Base-by-base conservation (phyloP, 768 basidiomycete species). In the Suillus weaverae region DNA sequence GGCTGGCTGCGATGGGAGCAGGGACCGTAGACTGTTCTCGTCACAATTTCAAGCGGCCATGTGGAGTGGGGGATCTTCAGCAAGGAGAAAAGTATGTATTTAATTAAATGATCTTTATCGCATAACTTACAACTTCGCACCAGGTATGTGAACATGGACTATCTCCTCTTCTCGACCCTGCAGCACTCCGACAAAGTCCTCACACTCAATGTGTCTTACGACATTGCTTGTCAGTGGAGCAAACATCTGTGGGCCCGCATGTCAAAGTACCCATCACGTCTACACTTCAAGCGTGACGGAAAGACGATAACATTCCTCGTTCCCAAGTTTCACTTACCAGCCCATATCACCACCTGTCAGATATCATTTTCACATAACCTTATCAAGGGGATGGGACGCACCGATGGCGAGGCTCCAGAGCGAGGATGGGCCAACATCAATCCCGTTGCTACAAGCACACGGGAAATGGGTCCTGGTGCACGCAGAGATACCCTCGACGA, bases 401-500 rank as follows among this genome's bases (percentile, higher is more conserved):
- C 65, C 56, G 60, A 50, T 30, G 18, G 46, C 11, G 20, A 63
- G 55, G 36, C 60, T 61, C 41, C 16, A 3, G 32, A 64, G 63
- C 50, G 68, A 5, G 64, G 66, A 30, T 73, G 72, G 72, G 60
- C 69, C 0, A 46, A 60, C 30, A 64, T 64, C 0, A 70, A 73
- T 48, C 60, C 62, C 3, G 54, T 62, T 0, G 61, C 66, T 3
- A 61, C 39, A 4, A 64, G 60, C 26, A 71, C 70, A 6, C 55
- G 65, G 48, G 65, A 72, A 43, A 73, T 71, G 72, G 65, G 65
- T 5, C 62, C 64, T 1, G 70, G 67, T 3, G 14, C 53, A 16
- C 20, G 64, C 4, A 63, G 64, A 9, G 73, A 77, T 36, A 73
- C 75, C 0, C 63, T 77, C 6, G 69, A 77, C 30, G 72, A 77